phyloP scores from a whole-genome alignment of 768 basidiomycete species.

The Russula virescens region DNA sequence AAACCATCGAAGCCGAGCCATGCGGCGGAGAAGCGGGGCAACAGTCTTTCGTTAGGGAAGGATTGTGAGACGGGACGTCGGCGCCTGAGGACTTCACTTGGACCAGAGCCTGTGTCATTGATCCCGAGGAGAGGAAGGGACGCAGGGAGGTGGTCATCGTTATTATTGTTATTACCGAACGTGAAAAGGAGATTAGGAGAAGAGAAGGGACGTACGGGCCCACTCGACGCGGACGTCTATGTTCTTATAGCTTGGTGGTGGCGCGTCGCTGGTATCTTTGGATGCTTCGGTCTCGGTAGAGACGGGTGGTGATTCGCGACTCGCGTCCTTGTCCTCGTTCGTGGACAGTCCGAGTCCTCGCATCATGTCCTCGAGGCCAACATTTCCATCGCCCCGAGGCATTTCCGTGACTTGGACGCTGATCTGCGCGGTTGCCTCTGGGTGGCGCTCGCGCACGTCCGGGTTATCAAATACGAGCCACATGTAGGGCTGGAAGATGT shows the following conservation, averaged over 20 bases:
- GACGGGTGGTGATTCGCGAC: background rate
- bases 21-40: background rate
- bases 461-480: constrained; percentile 18
- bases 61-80: background rate
- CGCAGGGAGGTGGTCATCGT: too few relatives aligned
- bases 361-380: constrained; percentile 20
- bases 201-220: constrained; percentile 6
- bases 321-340: background rate
- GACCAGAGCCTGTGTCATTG: background rate
- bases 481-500: constrained; percentile 7
- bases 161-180: background rate
- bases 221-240: constrained; percentile 1
- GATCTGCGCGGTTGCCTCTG: background rate
- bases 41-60: background rate
- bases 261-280: background rate
- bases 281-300: background rate
- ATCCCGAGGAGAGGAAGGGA: too few relatives aligned
- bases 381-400: constrained; percentile 9
- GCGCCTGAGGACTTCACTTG: background rate
- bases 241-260: background rate
- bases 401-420: constrained; percentile 4
- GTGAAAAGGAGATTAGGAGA: background rate
- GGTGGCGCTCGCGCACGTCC: constrained; percentile 4
- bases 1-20: constrained; percentile 22
- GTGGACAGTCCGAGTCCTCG: constrained; percentile 1